Conservation (phyloP, 1,284 basidiomycete genomes). For the Spongispora temasekensis region DNA sequence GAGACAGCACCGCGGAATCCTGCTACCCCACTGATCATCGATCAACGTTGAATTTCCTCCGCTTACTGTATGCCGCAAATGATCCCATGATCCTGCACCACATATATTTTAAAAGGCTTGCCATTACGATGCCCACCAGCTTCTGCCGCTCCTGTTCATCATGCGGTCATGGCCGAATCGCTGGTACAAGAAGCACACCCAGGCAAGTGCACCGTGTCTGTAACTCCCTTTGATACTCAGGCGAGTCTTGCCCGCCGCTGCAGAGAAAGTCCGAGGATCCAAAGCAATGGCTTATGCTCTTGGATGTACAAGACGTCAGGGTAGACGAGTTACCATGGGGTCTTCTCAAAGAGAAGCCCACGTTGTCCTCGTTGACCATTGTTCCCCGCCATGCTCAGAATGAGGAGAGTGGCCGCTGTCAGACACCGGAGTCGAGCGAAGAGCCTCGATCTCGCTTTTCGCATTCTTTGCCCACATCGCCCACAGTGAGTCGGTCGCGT, state of each 20-base stretch:
- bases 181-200: neutral
- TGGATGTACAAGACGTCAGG: constrained; percentile 20
- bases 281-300: constrained; percentile 15
- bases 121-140: neutral
- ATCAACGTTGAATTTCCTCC: no score
- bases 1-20: neutral
- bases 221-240: neutral
- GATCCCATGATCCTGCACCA: neutral
- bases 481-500: constrained; percentile 16
- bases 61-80: neutral
- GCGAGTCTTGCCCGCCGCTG: neutral
- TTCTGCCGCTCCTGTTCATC: neutral
- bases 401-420: neutral
- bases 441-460: constrained; percentile 28
- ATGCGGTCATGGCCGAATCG: constrained; percentile 8
- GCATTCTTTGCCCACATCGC: constrained; percentile 13
- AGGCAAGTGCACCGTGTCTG: constrained; percentile 10
- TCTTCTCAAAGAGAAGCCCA: constrained; percentile 12
- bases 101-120: neutral
- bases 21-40: no score
- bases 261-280: neutral
- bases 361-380: neutral
- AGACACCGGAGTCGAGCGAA: constrained; percentile 15
- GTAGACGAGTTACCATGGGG: no score
- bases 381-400: neutral